Percentiles rank a stretch among this genome's conserved stretches.
Evolutionary conservation across 176 grass and related monocot species (phyloP).

Genomic region (Musa acuminata): DNA sequence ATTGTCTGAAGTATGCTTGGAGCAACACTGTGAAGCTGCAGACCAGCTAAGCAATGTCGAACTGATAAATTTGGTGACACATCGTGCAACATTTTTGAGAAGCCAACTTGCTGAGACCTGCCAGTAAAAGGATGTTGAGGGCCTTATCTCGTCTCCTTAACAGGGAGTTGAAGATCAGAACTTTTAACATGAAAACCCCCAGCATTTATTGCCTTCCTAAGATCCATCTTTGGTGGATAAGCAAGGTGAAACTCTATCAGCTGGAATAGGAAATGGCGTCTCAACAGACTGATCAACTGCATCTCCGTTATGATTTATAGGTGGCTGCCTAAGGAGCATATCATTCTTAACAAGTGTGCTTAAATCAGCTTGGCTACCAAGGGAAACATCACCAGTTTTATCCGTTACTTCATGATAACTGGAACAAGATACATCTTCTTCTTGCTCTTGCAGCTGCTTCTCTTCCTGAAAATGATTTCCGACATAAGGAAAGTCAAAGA

Average conservation of each 20-base stretch:
- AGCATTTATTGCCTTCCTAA: neutral
- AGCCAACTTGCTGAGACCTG: slow-evolving; percentile 42
- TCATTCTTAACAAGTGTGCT: neutral
- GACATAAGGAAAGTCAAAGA: neutral
- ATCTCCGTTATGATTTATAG: neutral
- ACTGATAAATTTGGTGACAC: slow-evolving; percentile 77
- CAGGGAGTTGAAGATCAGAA: slow-evolving; percentile 43
- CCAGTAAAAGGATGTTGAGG: slow-evolving; percentile 25
- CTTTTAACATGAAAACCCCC: slow-evolving; percentile 29
- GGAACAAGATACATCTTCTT: neutral
- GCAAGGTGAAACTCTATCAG: slow-evolving; percentile 7
- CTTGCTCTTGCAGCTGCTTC: neutral
- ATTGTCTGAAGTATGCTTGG: slow-evolving; percentile 75
- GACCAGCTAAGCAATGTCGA: slow-evolving; percentile 41
- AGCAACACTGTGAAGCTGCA: slow-evolving; percentile 53
- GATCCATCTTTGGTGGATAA: slow-evolving; percentile 17
- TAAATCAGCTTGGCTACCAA: neutral
- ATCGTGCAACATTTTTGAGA: slow-evolving; percentile 70
- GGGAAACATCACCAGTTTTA: neutral
- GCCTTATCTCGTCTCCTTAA: slow-evolving; percentile 30
- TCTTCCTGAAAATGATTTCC: neutral
- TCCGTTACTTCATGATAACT: neutral
- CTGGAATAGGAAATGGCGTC: neutral
- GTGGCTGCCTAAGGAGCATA: neutral
- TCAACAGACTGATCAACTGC: slow-evolving; percentile 4